Percentiles rank a stretch among this genome's conserved stretches.
Conservation (phyloP, 2,329 filamentous ascomycete species). For the Coccinonectria pachysandricola region DNA sequence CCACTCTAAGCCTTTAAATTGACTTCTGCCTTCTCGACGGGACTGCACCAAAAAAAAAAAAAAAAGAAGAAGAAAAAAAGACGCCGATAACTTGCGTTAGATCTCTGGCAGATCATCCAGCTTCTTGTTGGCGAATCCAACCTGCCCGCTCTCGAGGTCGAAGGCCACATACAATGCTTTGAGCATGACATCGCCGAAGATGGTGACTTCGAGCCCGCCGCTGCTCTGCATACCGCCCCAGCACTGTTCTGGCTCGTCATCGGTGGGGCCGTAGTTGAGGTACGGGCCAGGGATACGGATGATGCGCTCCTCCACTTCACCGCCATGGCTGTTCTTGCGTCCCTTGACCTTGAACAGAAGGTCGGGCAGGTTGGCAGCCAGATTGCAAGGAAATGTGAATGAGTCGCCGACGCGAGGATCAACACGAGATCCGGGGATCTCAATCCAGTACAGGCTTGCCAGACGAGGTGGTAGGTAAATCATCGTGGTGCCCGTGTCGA, state of each 20-base stretch:
- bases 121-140: slow-evolving; percentile 36
- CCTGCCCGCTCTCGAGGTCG: slow-evolving; percentile 35
- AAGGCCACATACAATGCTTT: slow-evolving; percentile 70
- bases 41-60: no score
- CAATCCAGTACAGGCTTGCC: slow-evolving; percentile 48
- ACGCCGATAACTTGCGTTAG: no score
- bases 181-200: slow-evolving; percentile 70
- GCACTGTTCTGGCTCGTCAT: slow-evolving; percentile 45
- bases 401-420: slow-evolving; percentile 33
- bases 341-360: slow-evolving; percentile 42
- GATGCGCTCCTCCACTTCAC: slow-evolving; percentile 33
- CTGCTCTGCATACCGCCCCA: slow-evolving; percentile 65
- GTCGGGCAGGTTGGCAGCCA: slow-evolving; percentile 43
- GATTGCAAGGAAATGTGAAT: slow-evolving; percentile 48
- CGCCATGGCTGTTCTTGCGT: not conserved
- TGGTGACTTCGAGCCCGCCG: slow-evolving; percentile 39
- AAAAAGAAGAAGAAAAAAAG: no score
- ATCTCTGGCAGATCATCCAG: no score
- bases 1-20: no score
- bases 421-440: slow-evolving; percentile 41
- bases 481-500: slow-evolving; percentile 60
- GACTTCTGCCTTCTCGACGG: no score
- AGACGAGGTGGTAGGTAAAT: slow-evolving; percentile 48
- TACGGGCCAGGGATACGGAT: slow-evolving; percentile 44
- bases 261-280: slow-evolving; percentile 43